phyloP scores from a whole-genome alignment of 169 alveolate genomes.

The Cryptosporidium ubiquitum region DNA sequence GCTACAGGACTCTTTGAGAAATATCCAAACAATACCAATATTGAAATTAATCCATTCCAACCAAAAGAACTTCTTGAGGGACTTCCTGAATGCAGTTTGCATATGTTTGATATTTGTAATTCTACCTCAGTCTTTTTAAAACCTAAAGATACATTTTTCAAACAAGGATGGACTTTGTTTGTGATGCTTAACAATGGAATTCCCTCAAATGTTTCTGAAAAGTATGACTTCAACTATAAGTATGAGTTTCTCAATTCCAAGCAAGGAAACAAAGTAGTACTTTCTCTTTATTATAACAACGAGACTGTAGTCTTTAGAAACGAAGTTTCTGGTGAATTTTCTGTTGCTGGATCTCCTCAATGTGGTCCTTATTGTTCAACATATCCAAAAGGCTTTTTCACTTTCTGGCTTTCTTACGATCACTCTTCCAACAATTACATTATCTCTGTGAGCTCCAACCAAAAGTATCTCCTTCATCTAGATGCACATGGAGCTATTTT shows the following conservation, averaged over 20 bases:
- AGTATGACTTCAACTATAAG: conserved; percentile 33
- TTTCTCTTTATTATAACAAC: conserved; percentile 15
- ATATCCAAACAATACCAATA: conserved; percentile 36
- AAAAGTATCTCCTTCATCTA: conserved; percentile 42
- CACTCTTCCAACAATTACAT: conserved; percentile 22
- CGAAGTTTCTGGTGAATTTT: conserved; percentile 39
- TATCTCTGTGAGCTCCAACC: conserved; percentile 35
- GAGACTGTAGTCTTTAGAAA: conserved; percentile 43
- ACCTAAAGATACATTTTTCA: conserved; percentile 33
- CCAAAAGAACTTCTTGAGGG: conserved; percentile 47
- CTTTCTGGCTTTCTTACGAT: conserved; percentile 62
- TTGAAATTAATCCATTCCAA: conserved; percentile 59
- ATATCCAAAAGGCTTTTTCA: conserved; percentile 53
- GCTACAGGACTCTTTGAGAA: conserved; percentile 61
- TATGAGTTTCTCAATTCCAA: conserved; percentile 27
- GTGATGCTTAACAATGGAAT: conserved; percentile 54
- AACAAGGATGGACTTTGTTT: conserved; percentile 53
- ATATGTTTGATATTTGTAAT: conserved; percentile 67
- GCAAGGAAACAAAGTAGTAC: conserved; percentile 14
- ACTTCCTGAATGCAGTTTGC: conserved; percentile 21
- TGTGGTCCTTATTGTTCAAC: conserved; percentile 73
- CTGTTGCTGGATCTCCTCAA: conserved; percentile 68
- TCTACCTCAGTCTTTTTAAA: conserved; percentile 25
- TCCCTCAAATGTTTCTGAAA: conserved; percentile 28
- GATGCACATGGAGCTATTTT: conserved; percentile 62